These are phyloP conservation scores for Nepenthes alata DNA, from an alignment of 179 eudicot genomes.

Conservation along the genomic window DNA sequence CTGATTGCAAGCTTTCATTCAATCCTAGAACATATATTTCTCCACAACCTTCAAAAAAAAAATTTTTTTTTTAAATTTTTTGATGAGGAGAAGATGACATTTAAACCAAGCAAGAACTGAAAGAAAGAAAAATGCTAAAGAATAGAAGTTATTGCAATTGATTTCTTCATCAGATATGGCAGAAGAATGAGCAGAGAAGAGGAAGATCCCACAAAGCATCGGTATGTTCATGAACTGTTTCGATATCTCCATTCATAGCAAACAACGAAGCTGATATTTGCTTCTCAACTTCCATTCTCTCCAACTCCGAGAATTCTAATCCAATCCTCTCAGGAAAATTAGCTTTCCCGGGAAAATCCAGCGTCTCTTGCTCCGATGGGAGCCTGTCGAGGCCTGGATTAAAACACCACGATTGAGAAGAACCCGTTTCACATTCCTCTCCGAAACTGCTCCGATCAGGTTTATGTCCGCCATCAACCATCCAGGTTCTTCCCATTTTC, in stretches of 20 bases:
- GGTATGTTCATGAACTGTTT: constrained; percentile 42
- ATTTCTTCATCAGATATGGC: constrained; percentile 16
- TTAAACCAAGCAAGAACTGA: too few species aligned
- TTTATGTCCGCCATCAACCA: constrained; percentile 47
- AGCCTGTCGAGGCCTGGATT: constrained; percentile 14
- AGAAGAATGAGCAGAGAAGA: constrained; percentile 42
- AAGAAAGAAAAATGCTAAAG: neutral
- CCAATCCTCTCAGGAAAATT: constrained; percentile 9
- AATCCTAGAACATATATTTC: too few species aligned
- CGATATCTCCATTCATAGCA: constrained; percentile 38
- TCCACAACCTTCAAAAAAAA: too few species aligned
- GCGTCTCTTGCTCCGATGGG: constrained; percentile 19
- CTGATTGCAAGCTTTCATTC: too few species aligned
- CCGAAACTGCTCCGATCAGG: constrained; percentile 39
- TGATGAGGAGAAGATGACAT: too few species aligned
- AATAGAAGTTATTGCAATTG: neutral
- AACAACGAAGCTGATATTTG: constrained; percentile 50
- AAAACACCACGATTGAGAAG: constrained; percentile 12
- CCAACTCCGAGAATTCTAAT: constrained; percentile 31
- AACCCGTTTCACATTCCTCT: constrained; percentile 23
- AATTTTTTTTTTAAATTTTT: too few species aligned
- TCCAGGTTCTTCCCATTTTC: constrained; percentile 11
- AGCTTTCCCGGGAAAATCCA: constrained; percentile 22
- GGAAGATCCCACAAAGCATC: constrained; percentile 86
- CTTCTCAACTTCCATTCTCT: constrained; percentile 51